Evolutionary conservation across 2,329 filamentous ascomycete genomes (phyloP).

Genomic region (Apiospora saccharicola): DNA sequence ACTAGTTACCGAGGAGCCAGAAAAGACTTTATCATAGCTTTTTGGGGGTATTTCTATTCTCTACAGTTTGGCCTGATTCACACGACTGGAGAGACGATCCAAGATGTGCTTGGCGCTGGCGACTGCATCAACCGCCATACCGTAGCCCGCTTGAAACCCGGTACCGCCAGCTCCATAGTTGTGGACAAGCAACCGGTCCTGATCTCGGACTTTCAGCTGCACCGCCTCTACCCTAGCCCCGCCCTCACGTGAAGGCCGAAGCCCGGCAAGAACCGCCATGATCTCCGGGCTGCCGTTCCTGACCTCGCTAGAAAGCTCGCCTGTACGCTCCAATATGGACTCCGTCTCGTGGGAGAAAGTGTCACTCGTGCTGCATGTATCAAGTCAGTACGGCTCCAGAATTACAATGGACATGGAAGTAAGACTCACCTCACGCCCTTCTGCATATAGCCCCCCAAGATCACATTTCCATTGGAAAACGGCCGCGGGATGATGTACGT

Average conservation of each 20-base stretch:
- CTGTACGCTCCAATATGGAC: conserved; percentile 47
- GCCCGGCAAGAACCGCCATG: conserved; percentile 43
- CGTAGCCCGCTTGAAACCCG: conserved; percentile 53
- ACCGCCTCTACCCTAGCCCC: conserved; percentile 54
- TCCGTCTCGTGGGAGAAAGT: conserved; percentile 47
- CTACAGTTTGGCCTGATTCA: neutral
- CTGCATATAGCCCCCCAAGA: conserved; percentile 51
- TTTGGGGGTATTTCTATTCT: neutral
- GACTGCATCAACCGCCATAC: conserved; percentile 48
- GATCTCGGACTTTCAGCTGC: conserved; percentile 34
- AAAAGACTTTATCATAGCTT: no score
- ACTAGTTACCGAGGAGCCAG: no score
- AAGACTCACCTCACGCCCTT: conserved; percentile 41
- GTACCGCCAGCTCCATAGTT: conserved; percentile 56
- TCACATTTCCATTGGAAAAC: conserved; percentile 45
- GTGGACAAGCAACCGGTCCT: conserved; percentile 43
- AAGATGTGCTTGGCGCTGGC: neutral
- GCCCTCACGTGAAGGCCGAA: conserved; percentile 48
- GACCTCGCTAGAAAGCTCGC: conserved; percentile 40
- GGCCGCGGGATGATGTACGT: conserved; percentile 51
- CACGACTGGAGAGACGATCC: neutral
- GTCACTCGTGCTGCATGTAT: conserved; percentile 39
- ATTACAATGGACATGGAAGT: no score
- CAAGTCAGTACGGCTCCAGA: neutral
- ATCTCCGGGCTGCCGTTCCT: conserved; percentile 37